phyloP scores from a whole-genome alignment of 2,329 filamentous ascomycete genomes.

The Penicillium sp. region DNA sequence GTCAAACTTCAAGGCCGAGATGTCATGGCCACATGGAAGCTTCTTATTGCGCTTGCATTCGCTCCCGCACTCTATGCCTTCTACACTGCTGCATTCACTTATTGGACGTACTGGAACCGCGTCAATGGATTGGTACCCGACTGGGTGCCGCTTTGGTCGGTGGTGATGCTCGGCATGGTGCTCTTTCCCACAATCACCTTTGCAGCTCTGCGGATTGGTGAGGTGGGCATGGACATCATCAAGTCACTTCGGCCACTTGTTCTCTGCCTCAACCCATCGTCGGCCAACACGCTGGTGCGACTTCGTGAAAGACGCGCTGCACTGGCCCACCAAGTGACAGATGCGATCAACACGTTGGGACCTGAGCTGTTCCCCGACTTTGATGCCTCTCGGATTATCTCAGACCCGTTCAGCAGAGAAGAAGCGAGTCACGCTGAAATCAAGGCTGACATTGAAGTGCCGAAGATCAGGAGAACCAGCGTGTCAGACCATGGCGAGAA shows the following conservation, averaged over 20 bases:
- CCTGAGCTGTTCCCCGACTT: constrained; percentile 98
- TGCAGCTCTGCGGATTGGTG: constrained; percentile 88
- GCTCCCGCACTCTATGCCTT: constrained; percentile 78
- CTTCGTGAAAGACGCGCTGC: constrained; percentile 70
- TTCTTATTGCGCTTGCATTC: constrained; percentile 80
- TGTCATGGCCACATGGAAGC: constrained; percentile 92
- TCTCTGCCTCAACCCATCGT: constrained; percentile 79
- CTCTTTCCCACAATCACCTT: constrained; percentile 88
- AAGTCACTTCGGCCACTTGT: constrained; percentile 89
- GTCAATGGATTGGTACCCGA: constrained; percentile 77
- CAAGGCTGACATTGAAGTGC: constrained; percentile 17
- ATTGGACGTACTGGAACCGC: constrained; percentile 77
- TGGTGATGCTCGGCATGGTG: constrained; percentile 72
- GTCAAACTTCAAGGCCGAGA: constrained; percentile 87
- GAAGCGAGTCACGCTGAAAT: constrained; percentile 23
- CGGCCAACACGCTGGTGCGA: constrained; percentile 77
- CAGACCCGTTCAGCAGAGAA: constrained; percentile 47
- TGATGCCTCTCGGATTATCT: constrained; percentile 69
- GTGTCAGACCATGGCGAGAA: constrained; percentile 24
- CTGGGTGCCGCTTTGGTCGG: constrained; percentile 75
- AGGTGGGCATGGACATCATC: constrained; percentile 98
- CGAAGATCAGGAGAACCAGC: constrained; percentile 26
- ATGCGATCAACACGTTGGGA: constrained; percentile 90
- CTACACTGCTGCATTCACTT: constrained; percentile 72
- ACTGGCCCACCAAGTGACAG: constrained; percentile 78